Percentiles rank a stretch among this genome's conserved stretches.
Evolutionary conservation across 805 yeast species (phyloP).

Genomic region (Yamadazyma phyllophila): DNA sequence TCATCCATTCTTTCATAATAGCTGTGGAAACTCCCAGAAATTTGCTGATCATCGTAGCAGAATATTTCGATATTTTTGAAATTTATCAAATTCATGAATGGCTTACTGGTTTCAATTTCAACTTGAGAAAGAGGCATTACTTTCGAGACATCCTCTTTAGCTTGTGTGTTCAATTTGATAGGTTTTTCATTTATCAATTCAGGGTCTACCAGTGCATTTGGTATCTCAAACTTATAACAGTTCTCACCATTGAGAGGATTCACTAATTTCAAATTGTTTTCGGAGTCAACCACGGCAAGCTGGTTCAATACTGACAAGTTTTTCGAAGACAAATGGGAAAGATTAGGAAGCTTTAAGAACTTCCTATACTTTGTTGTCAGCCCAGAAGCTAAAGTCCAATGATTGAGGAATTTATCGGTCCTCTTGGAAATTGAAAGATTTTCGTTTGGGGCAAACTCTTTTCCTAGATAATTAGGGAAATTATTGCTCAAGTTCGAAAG

Average conservation of each 20-base stretch:
- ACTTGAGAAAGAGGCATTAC: slow-evolving; percentile 41
- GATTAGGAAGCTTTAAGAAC: slow-evolving; percentile 24
- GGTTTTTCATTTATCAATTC: background rate
- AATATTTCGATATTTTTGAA: slow-evolving; percentile 30
- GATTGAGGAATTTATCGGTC: slow-evolving; percentile 26
- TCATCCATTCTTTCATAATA: slow-evolving; percentile 11
- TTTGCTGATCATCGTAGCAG: slow-evolving; percentile 20
- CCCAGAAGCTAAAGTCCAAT: slow-evolving; percentile 46
- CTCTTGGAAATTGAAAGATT: background rate
- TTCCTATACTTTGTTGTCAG: slow-evolving; percentile 9
- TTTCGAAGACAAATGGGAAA: slow-evolving; percentile 16
- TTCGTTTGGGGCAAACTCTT: slow-evolving; percentile 10
- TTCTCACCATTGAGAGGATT: slow-evolving; percentile 39
- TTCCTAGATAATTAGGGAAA: slow-evolving; percentile 26
- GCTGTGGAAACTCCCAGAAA: slow-evolving; percentile 15
- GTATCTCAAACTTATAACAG: slow-evolving; percentile 41
- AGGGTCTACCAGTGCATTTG: slow-evolving; percentile 17
- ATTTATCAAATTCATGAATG: slow-evolving; percentile 32
- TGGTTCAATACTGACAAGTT: slow-evolving; percentile 19
- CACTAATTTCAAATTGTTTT: slow-evolving; percentile 30
- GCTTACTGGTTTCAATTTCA: slow-evolving; percentile 55
- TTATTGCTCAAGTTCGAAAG: slow-evolving; percentile 31
- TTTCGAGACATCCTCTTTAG: background rate
- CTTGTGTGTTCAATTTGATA: background rate
- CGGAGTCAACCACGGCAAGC: slow-evolving; percentile 32